Evolutionary conservation across 176 grass and related monocot species (phyloP), one percentile per base, ranked within the genome.

Genomic region (Canna indica): DNA sequence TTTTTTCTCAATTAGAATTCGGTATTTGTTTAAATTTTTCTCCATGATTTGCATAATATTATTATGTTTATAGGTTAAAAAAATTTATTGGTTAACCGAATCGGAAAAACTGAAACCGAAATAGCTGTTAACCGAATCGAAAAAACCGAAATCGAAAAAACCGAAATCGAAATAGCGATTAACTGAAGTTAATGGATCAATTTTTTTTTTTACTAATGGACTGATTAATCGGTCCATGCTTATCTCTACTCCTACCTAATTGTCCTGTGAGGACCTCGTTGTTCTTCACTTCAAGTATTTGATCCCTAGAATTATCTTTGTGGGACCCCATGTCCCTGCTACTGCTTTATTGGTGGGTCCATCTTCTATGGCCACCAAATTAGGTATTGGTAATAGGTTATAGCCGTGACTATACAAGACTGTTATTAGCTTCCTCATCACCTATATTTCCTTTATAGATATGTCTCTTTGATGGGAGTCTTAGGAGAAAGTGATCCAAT

Each of bases 361-460:
- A 60, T 5, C 58, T 12, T 30, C 2, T 22, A 60, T 60, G 26
- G 2, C 58, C 58, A 30, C 26, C 58, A 25, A 60, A 31, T 30
- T 54, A 18, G 58, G 58, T 30, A 27, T n/a, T 60, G 58, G 58
- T 10, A 14, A 60, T 14, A 30, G 12, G 26, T 5, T 60, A 3
- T 28, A 30, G 27, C n/a, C 11, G 12, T 13, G 58, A 10, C 58
- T 60, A 29, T 29, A 29, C 58, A 60, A 30, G 12, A 60, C 25
- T 30, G 31, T 60, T 30, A 60, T 60, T 29, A 60, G 27, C 27
- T n/a, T 39, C 59, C 20, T 54, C 50, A 6, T n/a, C 12, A 18
- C 63, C 3, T 66, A 66, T 25, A 33, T 66, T 39, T 33, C 63
- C 63, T 39, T 66, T 66, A n/a, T 66, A 66, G 63, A 39, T 66